Conservation (phyloP, 2,329 filamentous ascomycete genomes). For the Colletotrichum somersetense region DNA sequence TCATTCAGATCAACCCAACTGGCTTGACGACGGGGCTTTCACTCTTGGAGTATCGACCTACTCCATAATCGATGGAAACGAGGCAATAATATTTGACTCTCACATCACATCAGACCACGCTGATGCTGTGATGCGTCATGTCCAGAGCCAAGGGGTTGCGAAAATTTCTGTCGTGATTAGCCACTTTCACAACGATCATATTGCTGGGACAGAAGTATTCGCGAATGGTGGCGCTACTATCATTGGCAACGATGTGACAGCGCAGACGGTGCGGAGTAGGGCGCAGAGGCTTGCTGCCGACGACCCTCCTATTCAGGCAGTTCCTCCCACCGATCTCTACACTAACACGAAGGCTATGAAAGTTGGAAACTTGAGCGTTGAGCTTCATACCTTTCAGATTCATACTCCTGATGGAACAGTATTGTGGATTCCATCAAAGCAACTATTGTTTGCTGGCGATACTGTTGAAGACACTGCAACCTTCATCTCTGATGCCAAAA, state of each 20-base stretch:
- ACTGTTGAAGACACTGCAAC: slow-evolving; percentile 38
- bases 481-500: slow-evolving; percentile 34
- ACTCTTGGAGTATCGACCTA: slow-evolving; percentile 40
- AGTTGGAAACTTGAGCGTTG: slow-evolving; percentile 30
- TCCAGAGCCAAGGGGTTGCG: slow-evolving; percentile 30
- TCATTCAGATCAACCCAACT: slow-evolving; percentile 42
- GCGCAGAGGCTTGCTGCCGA: slow-evolving; percentile 30
- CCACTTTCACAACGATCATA: slow-evolving; percentile 40
- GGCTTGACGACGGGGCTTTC: slow-evolving; percentile 42
- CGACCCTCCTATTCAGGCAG: slow-evolving; percentile 32
- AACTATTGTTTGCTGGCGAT: slow-evolving; percentile 34
- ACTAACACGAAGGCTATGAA: slow-evolving; percentile 23
- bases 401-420: slow-evolving; percentile 37
- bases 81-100: slow-evolving; percentile 41
- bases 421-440: slow-evolving; percentile 36
- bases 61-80: slow-evolving; percentile 37
- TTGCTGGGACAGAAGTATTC: slow-evolving; percentile 33
- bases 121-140: slow-evolving; percentile 40
- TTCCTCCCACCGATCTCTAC: slow-evolving; percentile 32
- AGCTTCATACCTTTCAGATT: slow-evolving; percentile 37
- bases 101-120: slow-evolving; percentile 41
- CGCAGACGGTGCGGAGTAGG: slow-evolving; percentile 17
- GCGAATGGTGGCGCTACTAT: slow-evolving; percentile 34
- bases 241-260: slow-evolving; percentile 30
- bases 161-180: slow-evolving; percentile 39